These are phyloP conservation scores for Chaetothyriales sp. DNA, from an alignment of 2,329 filamentous ascomycete species.

Conservation along the genomic window DNA sequence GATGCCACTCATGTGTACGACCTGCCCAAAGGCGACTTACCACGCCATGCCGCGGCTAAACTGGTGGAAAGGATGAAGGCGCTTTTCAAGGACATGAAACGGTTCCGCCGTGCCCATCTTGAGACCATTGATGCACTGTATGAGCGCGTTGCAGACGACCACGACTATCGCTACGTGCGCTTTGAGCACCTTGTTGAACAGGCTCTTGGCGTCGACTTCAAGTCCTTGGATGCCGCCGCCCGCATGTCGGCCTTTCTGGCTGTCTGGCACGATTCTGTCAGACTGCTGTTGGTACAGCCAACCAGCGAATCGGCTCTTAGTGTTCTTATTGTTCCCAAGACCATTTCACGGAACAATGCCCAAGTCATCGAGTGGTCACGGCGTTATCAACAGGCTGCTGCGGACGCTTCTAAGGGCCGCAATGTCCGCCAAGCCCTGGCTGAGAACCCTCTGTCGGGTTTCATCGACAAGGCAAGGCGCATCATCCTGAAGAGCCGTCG, in stretches of 20 bases:
- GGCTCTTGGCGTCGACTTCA: constrained; percentile 22
- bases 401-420: constrained; percentile 22
- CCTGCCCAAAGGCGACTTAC: constrained; percentile 23
- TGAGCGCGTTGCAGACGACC: constrained; percentile 26
- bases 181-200: constrained; percentile 27
- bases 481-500: constrained; percentile 30
- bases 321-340: constrained; percentile 34
- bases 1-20: not conserved
- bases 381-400: constrained; percentile 39
- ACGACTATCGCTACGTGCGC: constrained; percentile 22
- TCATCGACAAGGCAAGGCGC: constrained; percentile 31
- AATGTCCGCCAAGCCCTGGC: constrained; percentile 15
- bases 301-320: not conserved
- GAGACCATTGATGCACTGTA: constrained; percentile 26
- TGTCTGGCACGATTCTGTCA: constrained; percentile 2
- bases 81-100: constrained; percentile 23
- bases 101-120: constrained; percentile 25
- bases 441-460: constrained; percentile 29
- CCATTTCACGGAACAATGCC: constrained; percentile 35
- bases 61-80: constrained; percentile 24
- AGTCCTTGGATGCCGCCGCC: constrained; percentile 22
- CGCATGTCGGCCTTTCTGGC: constrained; percentile 6
- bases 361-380: constrained; percentile 44
- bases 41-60: constrained; percentile 24
- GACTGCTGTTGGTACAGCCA: constrained; percentile 1